A percentile compares a stretch with the other conserved stretches of the same genome.
Evolutionary conservation across 2,329 filamentous ascomycete species (phyloP).

Genomic region (Cercospora nicotianae): DNA sequence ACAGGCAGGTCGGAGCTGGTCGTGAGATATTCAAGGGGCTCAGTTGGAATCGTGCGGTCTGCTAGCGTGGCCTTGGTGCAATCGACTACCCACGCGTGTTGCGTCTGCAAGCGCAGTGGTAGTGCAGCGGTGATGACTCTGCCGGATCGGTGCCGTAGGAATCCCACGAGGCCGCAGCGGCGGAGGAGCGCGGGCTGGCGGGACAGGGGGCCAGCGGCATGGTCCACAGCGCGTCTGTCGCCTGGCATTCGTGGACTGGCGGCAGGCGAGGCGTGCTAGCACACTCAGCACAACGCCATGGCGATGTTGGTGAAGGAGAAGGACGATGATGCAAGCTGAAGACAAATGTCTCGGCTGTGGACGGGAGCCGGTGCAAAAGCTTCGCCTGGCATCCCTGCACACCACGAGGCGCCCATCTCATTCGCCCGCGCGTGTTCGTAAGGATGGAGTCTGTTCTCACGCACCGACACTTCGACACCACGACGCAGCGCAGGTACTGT

Average conservation of each 20-base stretch:
- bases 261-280: constrained; percentile 4
- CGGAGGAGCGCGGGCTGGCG: not conserved
- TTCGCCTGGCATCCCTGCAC: not conserved
- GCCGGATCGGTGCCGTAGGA: constrained; percentile 9
- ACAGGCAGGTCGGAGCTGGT: not conserved
- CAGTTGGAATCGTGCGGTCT: constrained; percentile 13
- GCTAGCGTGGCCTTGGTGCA: constrained; percentile 8
- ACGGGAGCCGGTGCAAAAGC: constrained; percentile 3
- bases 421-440: not conserved
- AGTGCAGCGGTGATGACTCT: constrained; percentile 13
- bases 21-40: not conserved
- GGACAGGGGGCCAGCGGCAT: not conserved
- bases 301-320: not conserved
- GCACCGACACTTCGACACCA: not conserved
- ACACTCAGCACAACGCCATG: not conserved
- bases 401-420: constrained; percentile 1
- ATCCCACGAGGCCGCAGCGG: not conserved
- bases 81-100: not conserved
- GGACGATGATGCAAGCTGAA: constrained; percentile 7
- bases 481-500: not conserved
- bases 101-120: not conserved
- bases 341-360: not conserved
- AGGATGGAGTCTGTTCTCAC: not conserved
- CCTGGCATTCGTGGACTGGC: not conserved
- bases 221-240: not conserved